Percentiles rank a stretch among this genome's conserved stretches.
phyloP scores from a whole-genome alignment of 1,139 yeast genomes.

The Blastobotrys niveus region DNA sequence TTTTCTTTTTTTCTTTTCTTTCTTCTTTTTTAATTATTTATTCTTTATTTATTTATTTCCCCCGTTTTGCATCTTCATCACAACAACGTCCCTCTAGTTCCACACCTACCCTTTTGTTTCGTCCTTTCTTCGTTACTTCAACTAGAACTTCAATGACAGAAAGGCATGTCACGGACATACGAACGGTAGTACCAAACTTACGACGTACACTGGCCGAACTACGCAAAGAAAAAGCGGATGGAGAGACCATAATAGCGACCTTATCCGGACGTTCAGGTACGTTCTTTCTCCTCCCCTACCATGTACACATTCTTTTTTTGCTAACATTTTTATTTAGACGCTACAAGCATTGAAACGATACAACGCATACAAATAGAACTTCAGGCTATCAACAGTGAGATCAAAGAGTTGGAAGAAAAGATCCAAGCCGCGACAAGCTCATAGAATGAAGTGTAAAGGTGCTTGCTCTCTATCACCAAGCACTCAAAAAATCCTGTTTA shows the following conservation, averaged over 20 bases:
- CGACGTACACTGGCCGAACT: constrained; percentile 19
- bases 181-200: constrained; percentile 13
- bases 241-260: constrained; percentile 20
- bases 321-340: constrained; percentile 14
- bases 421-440: not conserved
- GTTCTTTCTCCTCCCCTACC: no score
- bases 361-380: constrained; percentile 20
- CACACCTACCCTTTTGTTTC: not conserved
- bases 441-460: not conserved
- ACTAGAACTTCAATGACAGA: constrained; percentile 1
- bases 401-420: constrained; percentile 20
- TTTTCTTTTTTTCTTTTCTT: no score
- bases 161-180: constrained; percentile 11
- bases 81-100: no score
- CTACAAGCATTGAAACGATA: constrained; percentile 20
- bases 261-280: constrained; percentile 20
- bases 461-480: not conserved
- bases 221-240: constrained; percentile 20
- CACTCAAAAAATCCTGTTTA: not conserved
- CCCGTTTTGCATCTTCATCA: no score
- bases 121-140: not conserved
- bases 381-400: constrained; percentile 20
- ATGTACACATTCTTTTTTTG: no score
- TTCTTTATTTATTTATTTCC: no score
- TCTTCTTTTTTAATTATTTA: no score